phyloP scores from a whole-genome alignment of 1,284 basidiomycete species.

The Sparassis latifolia region DNA sequence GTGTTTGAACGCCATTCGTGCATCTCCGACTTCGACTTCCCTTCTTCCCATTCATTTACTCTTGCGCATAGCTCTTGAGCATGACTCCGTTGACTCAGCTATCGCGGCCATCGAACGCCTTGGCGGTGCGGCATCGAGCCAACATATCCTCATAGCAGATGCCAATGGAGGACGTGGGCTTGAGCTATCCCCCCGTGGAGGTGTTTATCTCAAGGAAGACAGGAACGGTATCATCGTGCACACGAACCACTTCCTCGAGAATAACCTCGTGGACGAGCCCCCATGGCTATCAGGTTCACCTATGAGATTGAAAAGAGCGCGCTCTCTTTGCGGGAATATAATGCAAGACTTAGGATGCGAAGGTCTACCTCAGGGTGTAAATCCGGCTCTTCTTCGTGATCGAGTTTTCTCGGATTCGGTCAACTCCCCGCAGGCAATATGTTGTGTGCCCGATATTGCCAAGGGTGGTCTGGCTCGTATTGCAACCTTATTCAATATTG shows the following conservation, averaged over 20 bases:
- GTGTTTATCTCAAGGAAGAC: constrained; percentile 22
- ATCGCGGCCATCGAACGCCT: constrained; percentile 23
- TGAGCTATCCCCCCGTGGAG: constrained; percentile 26
- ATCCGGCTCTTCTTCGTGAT: constrained; percentile 19
- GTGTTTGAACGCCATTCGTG: constrained; percentile 32
- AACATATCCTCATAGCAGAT: constrained; percentile 31
- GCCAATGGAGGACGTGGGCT: constrained; percentile 20
- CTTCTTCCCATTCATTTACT: constrained; percentile 30
- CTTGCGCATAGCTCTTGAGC: constrained; percentile 28
- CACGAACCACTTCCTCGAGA: constrained; percentile 31
- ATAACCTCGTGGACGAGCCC: constrained; percentile 26
- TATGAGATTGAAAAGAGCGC: constrained; percentile 23
- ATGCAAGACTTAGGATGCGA: not conserved
- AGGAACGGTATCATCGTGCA: constrained; percentile 25
- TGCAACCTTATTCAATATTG: constrained; percentile 30
- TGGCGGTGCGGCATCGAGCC: constrained; percentile 27
- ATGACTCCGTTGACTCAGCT: constrained; percentile 21
- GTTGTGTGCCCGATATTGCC: constrained; percentile 20
- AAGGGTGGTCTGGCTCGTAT: constrained; percentile 14
- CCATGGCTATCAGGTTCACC: constrained; percentile 28
- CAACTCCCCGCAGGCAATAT: constrained; percentile 28
- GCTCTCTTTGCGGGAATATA: constrained; percentile 19
- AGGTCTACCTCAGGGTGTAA: constrained; percentile 11
- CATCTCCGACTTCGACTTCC: constrained; percentile 22
- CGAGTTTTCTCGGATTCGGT: constrained; percentile 26